Conservation (phyloP, 306 rosid genomes). For the Senna tora region DNA sequence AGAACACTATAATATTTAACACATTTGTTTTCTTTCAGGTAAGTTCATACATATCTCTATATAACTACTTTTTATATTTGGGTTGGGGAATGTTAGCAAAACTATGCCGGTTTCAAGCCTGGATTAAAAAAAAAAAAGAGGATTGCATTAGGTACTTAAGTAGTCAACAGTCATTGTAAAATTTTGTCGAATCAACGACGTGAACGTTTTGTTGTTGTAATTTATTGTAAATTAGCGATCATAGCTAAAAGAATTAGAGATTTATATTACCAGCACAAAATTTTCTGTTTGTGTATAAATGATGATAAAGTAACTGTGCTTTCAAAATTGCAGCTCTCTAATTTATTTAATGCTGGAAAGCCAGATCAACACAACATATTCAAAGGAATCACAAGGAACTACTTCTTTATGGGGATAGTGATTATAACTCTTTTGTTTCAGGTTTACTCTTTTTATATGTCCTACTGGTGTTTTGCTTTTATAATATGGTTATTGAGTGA, state of each 20-base stretch:
- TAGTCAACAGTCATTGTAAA: no score
- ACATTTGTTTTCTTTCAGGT: constrained; percentile 94
- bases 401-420: constrained; percentile 79
- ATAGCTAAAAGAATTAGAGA: neutral
- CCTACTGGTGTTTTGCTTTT: neutral
- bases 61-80: no score
- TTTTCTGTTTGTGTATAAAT: neutral
- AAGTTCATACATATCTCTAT: constrained; percentile 48
- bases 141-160: no score
- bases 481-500: neutral
- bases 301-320: constrained; percentile 23
- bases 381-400: constrained; percentile 70
- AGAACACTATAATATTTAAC: constrained; percentile 90
- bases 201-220: no score
- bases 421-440: constrained; percentile 72
- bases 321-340: constrained; percentile 62
- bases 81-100: no score
- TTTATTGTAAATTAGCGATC: neutral
- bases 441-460: constrained; percentile 52
- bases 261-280: no score
- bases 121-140: no score
- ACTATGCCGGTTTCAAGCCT: no score
- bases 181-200: no score
- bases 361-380: constrained; percentile 81
- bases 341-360: constrained; percentile 89